Percentiles rank a stretch among this genome's conserved stretches.
Conservation (phyloP, 1,284 basidiomycete genomes). For the Pyrrhoderma noxium region DNA sequence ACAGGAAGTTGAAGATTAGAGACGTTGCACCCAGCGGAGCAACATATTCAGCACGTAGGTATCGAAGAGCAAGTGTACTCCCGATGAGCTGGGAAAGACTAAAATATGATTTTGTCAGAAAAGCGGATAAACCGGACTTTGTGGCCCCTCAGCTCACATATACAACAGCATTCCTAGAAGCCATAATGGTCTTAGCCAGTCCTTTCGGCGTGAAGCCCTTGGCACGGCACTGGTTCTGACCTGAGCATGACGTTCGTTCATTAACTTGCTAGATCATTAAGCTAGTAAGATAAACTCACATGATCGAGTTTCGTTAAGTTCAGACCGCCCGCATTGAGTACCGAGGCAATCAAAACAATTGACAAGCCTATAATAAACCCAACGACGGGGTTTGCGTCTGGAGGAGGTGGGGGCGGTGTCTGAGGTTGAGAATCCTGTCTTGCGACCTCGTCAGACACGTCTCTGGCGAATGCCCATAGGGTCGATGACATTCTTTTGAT, state of each 20-base stretch:
- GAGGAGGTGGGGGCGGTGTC: too few relatives aligned
- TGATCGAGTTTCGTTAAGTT: conserved; percentile 83
- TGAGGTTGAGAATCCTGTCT: too few relatives aligned
- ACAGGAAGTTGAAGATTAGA: conserved; percentile 84
- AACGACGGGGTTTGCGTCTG: conserved; percentile 43
- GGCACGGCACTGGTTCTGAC: conserved; percentile 66
- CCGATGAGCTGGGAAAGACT: conserved; percentile 81
- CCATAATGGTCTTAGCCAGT: conserved; percentile 77
- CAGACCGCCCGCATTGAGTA: conserved; percentile 78
- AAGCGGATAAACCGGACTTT: background rate
- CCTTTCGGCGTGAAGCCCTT: conserved; percentile 56
- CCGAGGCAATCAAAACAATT: conserved; percentile 70
- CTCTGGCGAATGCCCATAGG: too few relatives aligned
- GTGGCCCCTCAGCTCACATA: conserved; percentile 41
- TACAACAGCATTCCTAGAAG: conserved; percentile 76
- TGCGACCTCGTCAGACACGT: too few relatives aligned
- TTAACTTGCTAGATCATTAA: background rate
- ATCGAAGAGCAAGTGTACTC: conserved; percentile 77
- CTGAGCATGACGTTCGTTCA: conserved; percentile 28
- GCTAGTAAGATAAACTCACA: conserved; percentile 33
- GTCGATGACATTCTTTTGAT: too few relatives aligned
- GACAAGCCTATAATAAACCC: conserved; percentile 75
- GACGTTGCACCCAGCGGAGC: conserved; percentile 79
- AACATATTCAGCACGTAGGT: conserved; percentile 87
- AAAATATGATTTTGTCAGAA: conserved; percentile 10